Evolutionary conservation across 768 basidiomycete genomes (phyloP), one percentile per base, ranked within the genome.

Genomic region (Boletus bicolor): DNA sequence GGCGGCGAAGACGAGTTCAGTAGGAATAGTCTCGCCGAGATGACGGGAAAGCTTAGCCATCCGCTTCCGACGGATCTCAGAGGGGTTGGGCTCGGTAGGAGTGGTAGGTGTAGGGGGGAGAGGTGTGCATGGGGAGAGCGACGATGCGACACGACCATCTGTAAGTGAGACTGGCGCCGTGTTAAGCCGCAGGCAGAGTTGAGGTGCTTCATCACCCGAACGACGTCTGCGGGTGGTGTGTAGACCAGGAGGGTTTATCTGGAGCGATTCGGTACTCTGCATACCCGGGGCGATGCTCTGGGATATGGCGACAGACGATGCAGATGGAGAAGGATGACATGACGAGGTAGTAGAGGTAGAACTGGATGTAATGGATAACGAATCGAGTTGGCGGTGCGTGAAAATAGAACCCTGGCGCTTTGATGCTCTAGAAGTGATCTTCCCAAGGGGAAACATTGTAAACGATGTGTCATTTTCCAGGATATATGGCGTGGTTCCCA

Each of bases 11-110:
- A 86, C 77, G 26, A 85, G 76, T 61, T 83, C 82, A 3, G 76
- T 65, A 15, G 84, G 84, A 38, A 86, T 72, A 56, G 77, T 79
- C 68, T 84, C 83, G 35, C 84, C 84, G 7, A 86, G 72, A 24
- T 81, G 82, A 42, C 82, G 77, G 2, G 74, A 65, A 35, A 86
- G 74, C 67, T 85, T 85, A 7, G 80, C 82, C 77, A 85, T 76
- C 59, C 79, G 80, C 58, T 72, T 75, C 43, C 82, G 66, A 19
- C 77, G 74, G 17, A 72, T 59, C 56, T 74, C 75, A 1, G 71
- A 61, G 6, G 68, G 54, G 46, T 72, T 62, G 7, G 68, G 67
- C 15, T 53, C n/a, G 5, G 12, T 34, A 17, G 70, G 69, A 0
- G 63, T 62, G 15, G 43, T 47, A 24, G 71, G 67, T 12, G 63